Conservation (phyloP, 2,329 filamentous ascomycete genomes). For the Didymella exigua region DNA sequence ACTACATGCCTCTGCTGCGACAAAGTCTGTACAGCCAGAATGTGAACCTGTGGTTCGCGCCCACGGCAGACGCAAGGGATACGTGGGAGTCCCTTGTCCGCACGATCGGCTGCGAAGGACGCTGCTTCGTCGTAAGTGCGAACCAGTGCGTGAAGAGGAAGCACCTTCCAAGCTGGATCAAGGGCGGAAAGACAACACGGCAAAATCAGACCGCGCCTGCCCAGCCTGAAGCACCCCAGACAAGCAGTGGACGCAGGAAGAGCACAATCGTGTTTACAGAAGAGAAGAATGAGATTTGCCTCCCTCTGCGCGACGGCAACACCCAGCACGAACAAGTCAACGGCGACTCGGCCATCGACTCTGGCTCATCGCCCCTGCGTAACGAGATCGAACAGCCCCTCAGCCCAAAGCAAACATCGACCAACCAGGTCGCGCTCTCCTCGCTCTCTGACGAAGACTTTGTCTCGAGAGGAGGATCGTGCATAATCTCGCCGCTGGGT, state of each 20-base stretch:
- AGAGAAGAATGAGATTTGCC: constrained; percentile 55
- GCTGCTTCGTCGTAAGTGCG: constrained; percentile 82
- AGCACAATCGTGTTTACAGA: constrained; percentile 50
- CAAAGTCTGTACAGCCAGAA: constrained; percentile 87
- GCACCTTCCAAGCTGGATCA: constrained; percentile 65
- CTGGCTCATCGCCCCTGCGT: constrained; percentile 19
- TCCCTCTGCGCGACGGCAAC: constrained; percentile 40
- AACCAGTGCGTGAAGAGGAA: constrained; percentile 77
- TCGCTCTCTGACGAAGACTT: constrained; percentile 54
- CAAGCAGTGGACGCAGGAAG: constrained; percentile 37
- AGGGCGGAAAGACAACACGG: constrained; percentile 15
- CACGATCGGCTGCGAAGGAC: constrained; percentile 79
- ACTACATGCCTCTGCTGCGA: constrained; percentile 89
- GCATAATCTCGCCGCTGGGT: constrained; percentile 78
- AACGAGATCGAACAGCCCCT: constrained; percentile 22
- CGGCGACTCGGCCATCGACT: constrained; percentile 32
- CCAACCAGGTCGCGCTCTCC: constrained; percentile 7
- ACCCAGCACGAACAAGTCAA: constrained; percentile 12
- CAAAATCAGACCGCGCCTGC: neutral
- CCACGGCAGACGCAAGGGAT: constrained; percentile 83
- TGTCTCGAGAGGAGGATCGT: constrained; percentile 77
- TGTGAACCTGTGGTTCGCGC: constrained; percentile 88
- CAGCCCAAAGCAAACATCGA: constrained; percentile 25
- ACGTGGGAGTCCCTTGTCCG: constrained; percentile 84
- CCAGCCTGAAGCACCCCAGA: constrained; percentile 1